phyloP scores from a whole-genome alignment of 1,139 yeast species.

The Diutina scorzettiae region DNA sequence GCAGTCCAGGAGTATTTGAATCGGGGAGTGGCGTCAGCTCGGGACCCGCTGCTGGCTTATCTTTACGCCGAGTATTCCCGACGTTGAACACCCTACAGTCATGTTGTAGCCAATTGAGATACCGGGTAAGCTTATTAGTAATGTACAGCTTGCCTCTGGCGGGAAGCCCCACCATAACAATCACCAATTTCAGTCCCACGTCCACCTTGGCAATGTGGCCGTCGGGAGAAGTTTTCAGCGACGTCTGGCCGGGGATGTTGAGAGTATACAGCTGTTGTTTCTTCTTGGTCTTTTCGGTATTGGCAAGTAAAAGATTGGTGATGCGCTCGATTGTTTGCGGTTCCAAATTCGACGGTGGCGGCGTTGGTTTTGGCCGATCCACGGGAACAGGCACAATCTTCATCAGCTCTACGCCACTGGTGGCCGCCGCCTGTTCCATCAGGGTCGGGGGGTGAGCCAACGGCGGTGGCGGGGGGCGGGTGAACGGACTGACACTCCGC shows the following conservation, averaged over 20 bases:
- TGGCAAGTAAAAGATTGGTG: not conserved
- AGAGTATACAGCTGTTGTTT: conserved; percentile 56
- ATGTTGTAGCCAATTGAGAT: conserved; percentile 86
- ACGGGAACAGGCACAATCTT: conserved; percentile 4
- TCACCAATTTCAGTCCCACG: conserved; percentile 74
- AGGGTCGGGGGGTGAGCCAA: not conserved
- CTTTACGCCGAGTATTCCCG: conserved; percentile 81
- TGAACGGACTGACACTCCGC: conserved; percentile 5
- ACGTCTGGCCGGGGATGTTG: conserved; percentile 87
- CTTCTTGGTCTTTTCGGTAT: not conserved
- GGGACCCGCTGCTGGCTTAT: conserved; percentile 57
- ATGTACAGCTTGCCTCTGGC: conserved; percentile 90
- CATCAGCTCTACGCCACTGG: not conserved
- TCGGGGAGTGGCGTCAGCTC: conserved; percentile 64
- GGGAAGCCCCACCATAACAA: conserved; percentile 86
- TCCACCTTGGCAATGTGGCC: conserved; percentile 64
- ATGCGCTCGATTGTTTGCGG: conserved; percentile 3
- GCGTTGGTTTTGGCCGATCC: conserved; percentile 1
- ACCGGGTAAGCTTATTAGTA: conserved; percentile 79
- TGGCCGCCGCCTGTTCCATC: conserved; percentile 4
- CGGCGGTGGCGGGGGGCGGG: not conserved
- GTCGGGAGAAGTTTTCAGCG: conserved; percentile 72
- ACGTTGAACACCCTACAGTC: conserved; percentile 86
- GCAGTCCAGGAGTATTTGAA: conserved; percentile 23
- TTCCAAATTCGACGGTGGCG: conserved; percentile 1